Conservation (phyloP, 2,329 filamentous ascomycete species). For the Scedosporium minutisporum region DNA sequence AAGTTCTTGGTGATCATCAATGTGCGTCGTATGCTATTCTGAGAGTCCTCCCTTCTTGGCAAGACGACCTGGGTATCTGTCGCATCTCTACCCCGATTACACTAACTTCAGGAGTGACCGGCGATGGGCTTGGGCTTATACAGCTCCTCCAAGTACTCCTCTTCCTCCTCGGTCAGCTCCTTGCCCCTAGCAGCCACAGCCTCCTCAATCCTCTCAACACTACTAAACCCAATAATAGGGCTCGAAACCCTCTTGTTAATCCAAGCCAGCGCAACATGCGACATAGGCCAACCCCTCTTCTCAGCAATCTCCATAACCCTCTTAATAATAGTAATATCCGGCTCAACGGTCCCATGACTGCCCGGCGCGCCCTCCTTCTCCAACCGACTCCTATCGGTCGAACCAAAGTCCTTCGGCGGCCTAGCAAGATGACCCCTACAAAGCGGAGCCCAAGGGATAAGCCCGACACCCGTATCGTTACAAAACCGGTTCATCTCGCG, state of each 20-base stretch:
- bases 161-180: constrained; percentile 46
- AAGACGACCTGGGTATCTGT: background rate
- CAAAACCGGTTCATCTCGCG: constrained; percentile 32
- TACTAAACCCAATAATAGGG: constrained; percentile 54
- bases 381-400: constrained; percentile 16
- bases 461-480: constrained; percentile 29
- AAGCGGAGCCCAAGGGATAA: constrained; percentile 22
- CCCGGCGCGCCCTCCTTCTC: constrained; percentile 21
- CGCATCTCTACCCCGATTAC: background rate
- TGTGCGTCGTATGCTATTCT: too few species aligned
- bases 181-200: constrained; percentile 36
- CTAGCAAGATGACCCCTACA: constrained; percentile 20
- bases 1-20: too few species aligned
- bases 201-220: constrained; percentile 48
- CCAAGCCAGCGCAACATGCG: constrained; percentile 57
- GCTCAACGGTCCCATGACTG: constrained; percentile 21
- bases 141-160: constrained; percentile 51
- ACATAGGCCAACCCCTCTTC: constrained; percentile 49
- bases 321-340: constrained; percentile 21
- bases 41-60: background rate
- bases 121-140: constrained; percentile 43
- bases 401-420: constrained; percentile 13
- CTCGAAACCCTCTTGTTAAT: constrained; percentile 40
- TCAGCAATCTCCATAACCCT: constrained; percentile 41
- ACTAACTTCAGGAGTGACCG: background rate